Base-by-base conservation (phyloP, 495 filamentous ascomycete genomes). In the Hyaloscypha hepaticicola region DNA sequence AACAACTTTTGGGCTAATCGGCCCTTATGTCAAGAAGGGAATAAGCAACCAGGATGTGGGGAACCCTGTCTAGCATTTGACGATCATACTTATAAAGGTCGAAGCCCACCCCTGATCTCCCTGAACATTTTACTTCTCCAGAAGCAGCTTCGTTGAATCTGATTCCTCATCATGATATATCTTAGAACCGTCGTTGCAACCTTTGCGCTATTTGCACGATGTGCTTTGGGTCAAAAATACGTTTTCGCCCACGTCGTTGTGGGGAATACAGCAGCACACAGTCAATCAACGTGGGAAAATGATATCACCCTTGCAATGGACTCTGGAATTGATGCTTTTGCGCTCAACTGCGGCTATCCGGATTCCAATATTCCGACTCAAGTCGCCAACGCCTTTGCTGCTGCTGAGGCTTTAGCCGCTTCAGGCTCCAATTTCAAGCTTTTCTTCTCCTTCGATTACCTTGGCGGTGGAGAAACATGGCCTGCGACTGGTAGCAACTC, bases 251-350 rank as follows among this genome's bases (percentile, higher is more conserved):
- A 70, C 41, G 58, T 70, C 12, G 62, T 70, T 0, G 62, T 70
- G 3, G 68, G 68, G 9, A 67, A 67, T 38, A 66, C 68, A 6
- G 61, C 61, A n/a, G 58, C 65, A 26, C 68, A 70, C 49, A 59
- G 19, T n/a, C 48, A 58, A 28, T 50, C 56, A 5, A 65, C 65
- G 0, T 70, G 68, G 68, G 51, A 58, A 56, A 76, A 75, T 38
- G 85, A 88, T 68, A 86, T 87, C 79, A 69, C 78, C 33, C 77
- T 77, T 8, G 84, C 85, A 48, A 79, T 83, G 72, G 72, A 73
- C 16, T 68, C 76, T 16, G 83, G 84, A 56, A 85, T 88, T 65
- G 84, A 87, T 62, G 83, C 84, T 29, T 87, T 87, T 66, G 84
- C 82, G 7, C 74, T 86, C 38, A 64, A 65, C 19, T 64, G 66